Conservation (phyloP, 2,329 filamentous ascomycete genomes). For the Pseudocercospora pini-densiflorae region DNA sequence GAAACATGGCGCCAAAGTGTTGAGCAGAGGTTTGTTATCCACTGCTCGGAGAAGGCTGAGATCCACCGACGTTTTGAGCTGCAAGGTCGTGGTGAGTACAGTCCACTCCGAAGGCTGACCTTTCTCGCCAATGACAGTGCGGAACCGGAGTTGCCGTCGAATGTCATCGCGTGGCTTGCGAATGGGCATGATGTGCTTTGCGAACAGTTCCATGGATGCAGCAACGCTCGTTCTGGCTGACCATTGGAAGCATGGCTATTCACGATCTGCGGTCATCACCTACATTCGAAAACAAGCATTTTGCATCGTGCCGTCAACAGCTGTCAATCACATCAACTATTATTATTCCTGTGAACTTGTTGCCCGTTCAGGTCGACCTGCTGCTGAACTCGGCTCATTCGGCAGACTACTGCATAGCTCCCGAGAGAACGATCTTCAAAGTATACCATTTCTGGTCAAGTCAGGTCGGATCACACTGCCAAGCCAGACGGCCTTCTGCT, state of each 20-base stretch:
- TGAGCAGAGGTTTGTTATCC: background rate
- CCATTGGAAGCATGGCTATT: background rate
- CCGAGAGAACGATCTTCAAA: slow-evolving; percentile 3
- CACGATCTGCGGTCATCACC: background rate
- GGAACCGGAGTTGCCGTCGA: background rate
- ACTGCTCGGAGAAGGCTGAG: background rate
- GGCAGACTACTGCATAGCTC: background rate
- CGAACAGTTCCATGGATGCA: background rate
- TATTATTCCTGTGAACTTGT: too few relatives aligned
- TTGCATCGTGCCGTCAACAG: background rate
- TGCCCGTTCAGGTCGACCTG: background rate
- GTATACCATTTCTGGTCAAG: background rate
- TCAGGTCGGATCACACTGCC: background rate
- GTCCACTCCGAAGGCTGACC: background rate
- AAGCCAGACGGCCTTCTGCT: slow-evolving; percentile 3
- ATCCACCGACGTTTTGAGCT: background rate
- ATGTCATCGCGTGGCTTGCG: background rate
- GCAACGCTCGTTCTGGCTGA: background rate
- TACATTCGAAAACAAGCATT: background rate
- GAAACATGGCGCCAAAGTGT: background rate
- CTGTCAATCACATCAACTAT: background rate
- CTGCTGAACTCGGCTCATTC: background rate
- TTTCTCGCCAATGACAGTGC: too few relatives aligned
- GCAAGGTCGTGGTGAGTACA: background rate
- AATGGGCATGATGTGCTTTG: background rate